Evolutionary conservation across 192 early-diverging fungal species (phyloP), one percentile per base, ranked within the genome.

Genomic region (Pilaira anomala): DNA sequence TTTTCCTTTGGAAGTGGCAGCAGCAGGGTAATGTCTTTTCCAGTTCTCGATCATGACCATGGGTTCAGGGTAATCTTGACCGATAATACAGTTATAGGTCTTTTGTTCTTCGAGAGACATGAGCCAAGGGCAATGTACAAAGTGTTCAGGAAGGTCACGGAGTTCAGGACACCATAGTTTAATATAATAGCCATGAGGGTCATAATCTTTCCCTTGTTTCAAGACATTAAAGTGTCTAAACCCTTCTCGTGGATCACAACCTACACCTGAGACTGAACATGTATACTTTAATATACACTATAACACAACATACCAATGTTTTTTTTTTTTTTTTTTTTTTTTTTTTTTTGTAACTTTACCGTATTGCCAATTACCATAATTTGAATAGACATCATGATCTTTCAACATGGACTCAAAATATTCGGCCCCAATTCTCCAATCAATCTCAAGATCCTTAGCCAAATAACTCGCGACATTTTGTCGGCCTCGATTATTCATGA

Each of bases 291-390:
- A n/a, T n/a, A n/a, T n/a, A n/a, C n/a, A n/a, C n/a, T n/a, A n/a
- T n/a, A n/a, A n/a, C n/a, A n/a, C n/a, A n/a, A n/a, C n/a, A n/a
- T n/a, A n/a, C n/a, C n/a, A n/a, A n/a, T n/a, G n/a, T n/a, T n/a
- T n/a, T n/a, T n/a, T n/a, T n/a, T n/a, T n/a, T n/a, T n/a, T n/a
- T n/a, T n/a, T n/a, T n/a, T n/a, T n/a, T n/a, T n/a, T n/a, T n/a
- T n/a, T 7, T 48, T n/a, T 30, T 18, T 55, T n/a, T 22, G 4
- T n/a, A 19, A 19, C 25, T 42, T 55, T 65, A 65, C 63, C 51
- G 33, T 78, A 78, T 63, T 69, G 71, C 76, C 76, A 78, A 46
- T 78, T 78, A 22, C 75, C 75, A 44, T 78, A 78, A 53, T 78
- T 78, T 25, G 65, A 69, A 67, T 64, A 62, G 2, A 72, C 69